Conservation (phyloP, 768 basidiomycete genomes). For the Neoboletus subvelutipes region DNA sequence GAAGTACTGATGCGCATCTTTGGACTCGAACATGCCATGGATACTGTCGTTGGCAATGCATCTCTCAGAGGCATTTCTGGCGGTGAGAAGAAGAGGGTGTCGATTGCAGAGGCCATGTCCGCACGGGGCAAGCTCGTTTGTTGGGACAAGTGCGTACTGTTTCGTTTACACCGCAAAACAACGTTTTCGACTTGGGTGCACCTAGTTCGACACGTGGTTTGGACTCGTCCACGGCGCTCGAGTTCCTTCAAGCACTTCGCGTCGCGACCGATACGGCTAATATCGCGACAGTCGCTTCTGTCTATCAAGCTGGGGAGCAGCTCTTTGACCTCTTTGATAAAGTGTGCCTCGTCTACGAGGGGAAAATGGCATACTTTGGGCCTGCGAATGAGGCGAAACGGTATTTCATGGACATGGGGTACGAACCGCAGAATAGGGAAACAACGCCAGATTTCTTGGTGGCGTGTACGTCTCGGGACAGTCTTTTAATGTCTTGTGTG, state of each 20-base stretch:
- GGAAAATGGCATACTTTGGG: conserved; percentile 11
- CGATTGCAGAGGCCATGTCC: conserved; percentile 70
- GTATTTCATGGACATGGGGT: conserved; percentile 30
- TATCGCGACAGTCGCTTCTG: conserved; percentile 67
- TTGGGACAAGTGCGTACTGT: conserved; percentile 69
- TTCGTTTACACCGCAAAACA: neutral
- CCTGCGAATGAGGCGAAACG: neutral
- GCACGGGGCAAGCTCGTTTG: conserved; percentile 55
- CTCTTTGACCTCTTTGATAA: conserved; percentile 65
- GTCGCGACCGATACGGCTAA: conserved; percentile 56
- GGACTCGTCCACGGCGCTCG: conserved; percentile 69
- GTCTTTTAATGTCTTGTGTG: too few species aligned
- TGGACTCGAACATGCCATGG: conserved; percentile 68
- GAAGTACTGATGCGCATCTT: conserved; percentile 67
- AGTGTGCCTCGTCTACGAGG: conserved; percentile 9
- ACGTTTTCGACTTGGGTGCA: neutral
- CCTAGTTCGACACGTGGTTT: conserved; percentile 64
- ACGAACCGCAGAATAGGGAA: conserved; percentile 52
- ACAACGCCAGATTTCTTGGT: conserved; percentile 63
- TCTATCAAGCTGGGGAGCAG: conserved; percentile 81
- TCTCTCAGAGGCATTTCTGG: conserved; percentile 73
- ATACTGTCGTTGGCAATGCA: conserved; percentile 78
- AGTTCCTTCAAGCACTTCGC: conserved; percentile 67
- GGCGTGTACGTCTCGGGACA: conserved; percentile 38
- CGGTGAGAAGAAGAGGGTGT: conserved; percentile 80